These are phyloP conservation scores for Oemleria cerasiformis DNA, from an alignment of 306 rosid genomes.

Conservation along the genomic window DNA sequence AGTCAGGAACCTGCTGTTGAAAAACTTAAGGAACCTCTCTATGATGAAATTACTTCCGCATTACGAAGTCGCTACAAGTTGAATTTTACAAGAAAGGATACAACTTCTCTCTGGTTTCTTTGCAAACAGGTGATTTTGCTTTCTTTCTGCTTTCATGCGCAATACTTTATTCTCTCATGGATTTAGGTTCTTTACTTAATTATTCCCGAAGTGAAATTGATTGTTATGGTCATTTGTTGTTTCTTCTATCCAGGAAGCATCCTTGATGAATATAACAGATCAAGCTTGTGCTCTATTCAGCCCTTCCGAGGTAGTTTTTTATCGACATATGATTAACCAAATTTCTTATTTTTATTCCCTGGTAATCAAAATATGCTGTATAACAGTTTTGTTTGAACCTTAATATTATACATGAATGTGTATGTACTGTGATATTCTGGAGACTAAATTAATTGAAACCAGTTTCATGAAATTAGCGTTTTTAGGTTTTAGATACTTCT, in stretches of 20 bases:
- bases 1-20: slow-evolving; percentile 72
- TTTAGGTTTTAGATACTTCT: background rate
- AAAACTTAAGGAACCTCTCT: slow-evolving; percentile 70
- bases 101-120: slow-evolving; percentile 84
- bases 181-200: slow-evolving; percentile 14
- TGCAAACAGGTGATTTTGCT: slow-evolving; percentile 77
- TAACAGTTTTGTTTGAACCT: background rate
- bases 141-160: slow-evolving; percentile 5
- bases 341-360: background rate
- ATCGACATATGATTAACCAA: background rate
- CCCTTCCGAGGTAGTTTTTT: slow-evolving; percentile 61
- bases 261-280: slow-evolving; percentile 73
- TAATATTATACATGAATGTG: background rate
- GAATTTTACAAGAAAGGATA: slow-evolving; percentile 71
- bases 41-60: slow-evolving; percentile 61
- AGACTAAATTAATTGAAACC: background rate
- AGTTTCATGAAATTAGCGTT: background rate
- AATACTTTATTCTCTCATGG: slow-evolving; percentile 3
- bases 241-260: slow-evolving; percentile 75
- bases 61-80: slow-evolving; percentile 52
- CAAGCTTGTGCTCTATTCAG: slow-evolving; percentile 79
- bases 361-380: background rate
- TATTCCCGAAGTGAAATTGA: slow-evolving; percentile 12
- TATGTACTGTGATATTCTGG: background rate
- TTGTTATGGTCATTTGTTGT: slow-evolving; percentile 14